Evolutionary conservation across 1,284 basidiomycete genomes (phyloP), one percentile per base, ranked within the genome.

Genomic region (Pyrrhoderma noxium): DNA sequence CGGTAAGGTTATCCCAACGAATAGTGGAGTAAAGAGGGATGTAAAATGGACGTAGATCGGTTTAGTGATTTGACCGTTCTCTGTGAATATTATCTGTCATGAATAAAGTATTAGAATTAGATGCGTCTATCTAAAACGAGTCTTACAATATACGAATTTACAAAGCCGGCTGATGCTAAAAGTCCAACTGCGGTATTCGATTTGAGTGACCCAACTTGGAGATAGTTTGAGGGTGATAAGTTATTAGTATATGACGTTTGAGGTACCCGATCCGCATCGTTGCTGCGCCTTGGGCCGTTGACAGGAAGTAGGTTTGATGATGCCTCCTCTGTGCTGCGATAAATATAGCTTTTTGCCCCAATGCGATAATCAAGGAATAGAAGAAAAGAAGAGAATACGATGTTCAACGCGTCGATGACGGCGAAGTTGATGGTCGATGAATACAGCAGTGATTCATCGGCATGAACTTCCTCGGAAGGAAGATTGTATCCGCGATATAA

Each of bases 31-130:
- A 8, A 54, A 27, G 19, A 58, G 50, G n/a, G 54, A 40, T 2
- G 50, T 50, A 23, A 60, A 47, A 31, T 58, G 56, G 21, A 56
- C 36, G 13, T 53, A 46, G 18, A 56, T 42, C 5, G 56, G 45
- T 31, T 56, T 57, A 25, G 49, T 49, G 18, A 58, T 8, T 40
- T 21, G 35, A 3, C 41, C 39, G 34, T 45, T 49, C 13, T 21
- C 16, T 23, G 45, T 47, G 22, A 23, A 49, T 25, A 34, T 18
- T 11, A 21, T 31, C 46, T 53, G 22, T 21, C 43, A 21, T 27
- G 11, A 19, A 43, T n/a, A 27, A 11, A 14, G 22, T 8, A 38
- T 9, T 27, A 2, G n/a, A 45, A 45, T 3, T 21, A 8, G 18
- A 45, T n/a, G 19, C 39, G 11, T 38, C 21, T 13, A 38, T 18